Conservation (phyloP, 2,329 filamentous ascomycete genomes). For the Basipetospora chlamydospora region DNA sequence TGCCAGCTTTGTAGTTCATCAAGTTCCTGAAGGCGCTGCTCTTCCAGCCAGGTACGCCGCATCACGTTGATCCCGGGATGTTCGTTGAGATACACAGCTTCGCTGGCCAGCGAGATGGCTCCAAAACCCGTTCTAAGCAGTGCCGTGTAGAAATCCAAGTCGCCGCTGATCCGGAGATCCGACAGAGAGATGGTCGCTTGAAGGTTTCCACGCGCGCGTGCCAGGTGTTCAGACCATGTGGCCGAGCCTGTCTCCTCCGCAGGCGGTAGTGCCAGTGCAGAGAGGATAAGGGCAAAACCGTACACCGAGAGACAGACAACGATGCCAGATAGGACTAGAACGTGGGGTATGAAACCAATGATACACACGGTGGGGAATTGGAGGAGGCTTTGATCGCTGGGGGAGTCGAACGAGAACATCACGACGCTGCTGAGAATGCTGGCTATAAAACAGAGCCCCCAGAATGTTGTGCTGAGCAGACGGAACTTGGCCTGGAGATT, state of each 20-base stretch:
- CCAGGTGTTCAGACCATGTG: conserved; percentile 44
- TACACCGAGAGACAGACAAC: conserved; percentile 65
- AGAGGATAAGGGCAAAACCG: conserved; percentile 57
- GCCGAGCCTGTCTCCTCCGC: conserved; percentile 5
- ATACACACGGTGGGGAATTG: conserved; percentile 90
- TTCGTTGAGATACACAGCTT: conserved; percentile 91
- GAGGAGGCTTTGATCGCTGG: conserved; percentile 50
- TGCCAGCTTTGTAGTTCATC: no score
- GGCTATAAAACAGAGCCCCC: conserved; percentile 80
- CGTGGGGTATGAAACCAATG: conserved; percentile 84
- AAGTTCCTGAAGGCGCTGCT: conserved; percentile 67
- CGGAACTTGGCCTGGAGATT: conserved; percentile 66
- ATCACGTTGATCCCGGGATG: conserved; percentile 61
- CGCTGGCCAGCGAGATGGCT: conserved; percentile 81
- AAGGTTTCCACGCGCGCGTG: conserved; percentile 69
- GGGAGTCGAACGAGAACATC: conserved; percentile 45
- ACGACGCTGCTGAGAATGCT: conserved; percentile 67
- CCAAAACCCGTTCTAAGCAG: conserved; percentile 76
- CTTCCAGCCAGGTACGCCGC: conserved; percentile 79
- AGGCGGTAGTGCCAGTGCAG: conserved; percentile 32
- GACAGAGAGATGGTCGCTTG: conserved; percentile 81
- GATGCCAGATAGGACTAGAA: conserved; percentile 75
- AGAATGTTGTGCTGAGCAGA: conserved; percentile 76
- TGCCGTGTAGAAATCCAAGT: conserved; percentile 93
- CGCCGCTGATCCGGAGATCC: conserved; percentile 63